Conservation (phyloP, 129 eudicot species). For the Escallonia rubra region DNA sequence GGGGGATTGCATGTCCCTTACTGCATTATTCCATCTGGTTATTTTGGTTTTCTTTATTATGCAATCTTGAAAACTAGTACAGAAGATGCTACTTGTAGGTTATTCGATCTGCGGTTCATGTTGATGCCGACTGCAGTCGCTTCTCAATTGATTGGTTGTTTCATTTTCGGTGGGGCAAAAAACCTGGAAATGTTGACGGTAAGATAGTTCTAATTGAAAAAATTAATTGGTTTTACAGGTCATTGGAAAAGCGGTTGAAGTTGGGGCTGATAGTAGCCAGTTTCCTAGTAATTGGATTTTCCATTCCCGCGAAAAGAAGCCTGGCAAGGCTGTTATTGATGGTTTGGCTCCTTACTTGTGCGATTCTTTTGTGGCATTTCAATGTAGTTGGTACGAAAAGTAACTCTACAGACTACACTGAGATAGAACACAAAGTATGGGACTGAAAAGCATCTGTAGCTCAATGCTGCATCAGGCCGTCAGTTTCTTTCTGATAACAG, state of each 20-base stretch:
- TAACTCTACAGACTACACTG: no score
- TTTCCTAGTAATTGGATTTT: slow-evolving; percentile 91
- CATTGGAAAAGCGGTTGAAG: slow-evolving; percentile 70
- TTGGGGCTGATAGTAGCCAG: slow-evolving; percentile 96
- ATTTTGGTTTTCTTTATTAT: slow-evolving; percentile 5
- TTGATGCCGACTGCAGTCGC: slow-evolving; percentile 72
- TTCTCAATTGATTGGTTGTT: slow-evolving; percentile 89
- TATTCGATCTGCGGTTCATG: slow-evolving; percentile 66
- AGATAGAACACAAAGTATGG: no score
- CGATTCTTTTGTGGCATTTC: slow-evolving; percentile 3
- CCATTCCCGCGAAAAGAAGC: slow-evolving; percentile 96
- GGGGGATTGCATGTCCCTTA: not conserved
- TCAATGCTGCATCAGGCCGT: no score
- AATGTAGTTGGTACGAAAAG: not conserved
- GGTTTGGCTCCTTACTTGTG: slow-evolving; percentile 64
- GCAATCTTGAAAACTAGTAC: slow-evolving; percentile 24
- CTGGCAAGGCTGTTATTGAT: slow-evolving; percentile 89
- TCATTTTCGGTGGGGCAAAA: slow-evolving; percentile 98
- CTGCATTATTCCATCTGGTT: not conserved
- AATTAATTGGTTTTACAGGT: slow-evolving; percentile 64
- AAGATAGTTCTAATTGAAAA: slow-evolving; percentile 40
- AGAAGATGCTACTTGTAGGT: slow-evolving; percentile 61
- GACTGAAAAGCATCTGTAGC: no score
- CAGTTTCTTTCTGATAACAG: no score
- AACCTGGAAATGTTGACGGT: slow-evolving; percentile 87